Evolutionary conservation across 1,284 basidiomycete species (phyloP).

Genomic region (Rhodotorula sp.): DNA sequence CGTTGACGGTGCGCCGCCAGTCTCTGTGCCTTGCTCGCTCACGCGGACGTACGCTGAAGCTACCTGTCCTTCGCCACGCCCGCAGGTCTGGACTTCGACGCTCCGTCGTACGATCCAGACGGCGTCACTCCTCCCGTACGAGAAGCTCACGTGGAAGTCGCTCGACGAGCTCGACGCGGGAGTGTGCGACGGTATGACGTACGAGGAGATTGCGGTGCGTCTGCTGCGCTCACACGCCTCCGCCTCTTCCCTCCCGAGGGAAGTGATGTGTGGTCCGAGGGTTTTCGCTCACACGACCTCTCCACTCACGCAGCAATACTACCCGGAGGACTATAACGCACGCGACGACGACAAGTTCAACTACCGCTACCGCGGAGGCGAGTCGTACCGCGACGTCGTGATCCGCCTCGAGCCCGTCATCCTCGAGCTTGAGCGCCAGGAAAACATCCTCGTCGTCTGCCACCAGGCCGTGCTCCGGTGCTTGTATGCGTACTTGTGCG

Average conservation of each 20-base stretch:
- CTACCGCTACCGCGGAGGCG: constrained; percentile 89
- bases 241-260: neutral
- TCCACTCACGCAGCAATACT: constrained; percentile 66
- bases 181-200: constrained; percentile 99
- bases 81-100: constrained; percentile 92
- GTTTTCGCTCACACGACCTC: neutral
- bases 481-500: constrained; percentile 61
- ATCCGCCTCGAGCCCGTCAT: constrained; percentile 85
- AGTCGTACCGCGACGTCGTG: constrained; percentile 80
- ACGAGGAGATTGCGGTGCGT: constrained; percentile 91
- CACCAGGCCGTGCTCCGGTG: constrained; percentile 95
- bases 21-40: neutral
- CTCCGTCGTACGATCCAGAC: constrained; percentile 91
- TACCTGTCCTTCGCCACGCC: neutral
- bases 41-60: neutral
- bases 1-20: constrained; percentile 68
- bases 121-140: constrained; percentile 75
- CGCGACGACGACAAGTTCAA: constrained; percentile 99
- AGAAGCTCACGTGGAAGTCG: constrained; percentile 97
- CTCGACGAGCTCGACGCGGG: constrained; percentile 98
- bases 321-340: constrained; percentile 98
- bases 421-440: constrained; percentile 97
- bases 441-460: constrained; percentile 94
- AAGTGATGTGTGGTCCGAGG: no score
- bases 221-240: neutral